Evolutionary conservation across 1,284 basidiomycete genomes (phyloP), one percentile per base, ranked within the genome.

Genomic region (Chondrostereum purpureum): DNA sequence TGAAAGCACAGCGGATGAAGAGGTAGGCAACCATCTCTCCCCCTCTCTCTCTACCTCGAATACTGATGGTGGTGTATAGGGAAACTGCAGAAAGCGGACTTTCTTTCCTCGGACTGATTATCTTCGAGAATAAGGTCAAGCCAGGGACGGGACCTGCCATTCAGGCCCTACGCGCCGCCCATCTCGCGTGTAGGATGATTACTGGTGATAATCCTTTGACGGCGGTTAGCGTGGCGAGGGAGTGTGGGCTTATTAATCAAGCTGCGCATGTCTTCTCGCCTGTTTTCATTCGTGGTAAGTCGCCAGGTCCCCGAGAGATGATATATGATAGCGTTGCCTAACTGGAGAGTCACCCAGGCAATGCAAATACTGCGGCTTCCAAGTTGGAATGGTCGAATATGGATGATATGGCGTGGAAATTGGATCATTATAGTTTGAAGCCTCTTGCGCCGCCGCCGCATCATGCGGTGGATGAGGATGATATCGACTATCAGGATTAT

Each of bases 121-220:
- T 99, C 46, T 99, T 99, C 59, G 96, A 99, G 65, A 99, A 99
- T 72, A 93, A 97, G 68, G 73, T 99, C 51, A 99, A 99, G 63
- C 82, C 89, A 4, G 93, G 88, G 6, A 97, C 96, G 0, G 75
- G 90, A 0, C 89, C 92, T 14, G 92, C 91, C 16, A 97, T 99
- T 47, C 88, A 91, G 51, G 86, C 85, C 0, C 75, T 99, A 13
- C 83, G 91, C 46, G 74, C 80, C 8, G 96, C 96, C 0, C 92
- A 97, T 67, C 75, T 99, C 34, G 88, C 91, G 6, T 95, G 92
- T 57, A 78, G 94, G 53, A 99, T 99, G 96, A 95, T 97, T 46
- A 99, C 96, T 0, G 96, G 96, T 6, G 96, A 99, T 62, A 99
- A 99, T 56, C 85, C 94, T 22, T 74, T 96, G 35, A 99, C 96